Evolutionary conservation across 441 rosid genomes (phyloP), one percentile per base, ranked within the genome.

Genomic region (Jatropha podagrica): DNA sequence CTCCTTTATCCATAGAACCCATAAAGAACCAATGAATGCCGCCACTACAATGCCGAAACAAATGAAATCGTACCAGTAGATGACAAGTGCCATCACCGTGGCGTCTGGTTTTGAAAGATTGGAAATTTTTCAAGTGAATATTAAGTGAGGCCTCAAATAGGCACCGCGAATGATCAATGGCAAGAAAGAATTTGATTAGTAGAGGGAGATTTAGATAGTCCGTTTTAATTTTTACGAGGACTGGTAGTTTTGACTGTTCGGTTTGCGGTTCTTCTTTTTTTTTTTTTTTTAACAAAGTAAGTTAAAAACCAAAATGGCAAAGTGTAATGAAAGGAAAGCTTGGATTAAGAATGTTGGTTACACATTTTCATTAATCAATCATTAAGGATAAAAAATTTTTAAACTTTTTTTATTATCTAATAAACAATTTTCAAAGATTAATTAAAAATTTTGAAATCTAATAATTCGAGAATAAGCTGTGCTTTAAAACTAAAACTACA

Each of bases 61-160:
- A 20, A 90, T 70, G 80, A 86, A 86, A 76, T 88, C 93, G 65
- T 90, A 92, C 98, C 98, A 95, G 61, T 77, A 79, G 2, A 94
- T 75, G 11, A 84, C 74, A 60, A 87, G 76, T 14, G 82, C 91
- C 97, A 94, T 88, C 18, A 67, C 42, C 60, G 3, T n/a, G 10
- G 48, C 20, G 46, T 23, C 6, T 5, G 32, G 7, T 3, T 38
- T 26, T 15, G 18, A 40, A 69, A 18, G 49, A 46, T 49, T 40
- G 60, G 62, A 69, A 20, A n/a, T 23, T 60, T 61, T 46, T 12
- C 58, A 20, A 5, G 27, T 15, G 40, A 26, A n/a, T 56, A 56
- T 6, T 58, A 48, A 51, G 55, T 32, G 32, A 32, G 51, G 63
- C 55, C 26, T 69, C 38, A 51, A 32, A 10, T 17, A 26, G 52